Base-by-base conservation (phyloP, 768 basidiomycete genomes). In the Daedaleopsis sinensis region DNA sequence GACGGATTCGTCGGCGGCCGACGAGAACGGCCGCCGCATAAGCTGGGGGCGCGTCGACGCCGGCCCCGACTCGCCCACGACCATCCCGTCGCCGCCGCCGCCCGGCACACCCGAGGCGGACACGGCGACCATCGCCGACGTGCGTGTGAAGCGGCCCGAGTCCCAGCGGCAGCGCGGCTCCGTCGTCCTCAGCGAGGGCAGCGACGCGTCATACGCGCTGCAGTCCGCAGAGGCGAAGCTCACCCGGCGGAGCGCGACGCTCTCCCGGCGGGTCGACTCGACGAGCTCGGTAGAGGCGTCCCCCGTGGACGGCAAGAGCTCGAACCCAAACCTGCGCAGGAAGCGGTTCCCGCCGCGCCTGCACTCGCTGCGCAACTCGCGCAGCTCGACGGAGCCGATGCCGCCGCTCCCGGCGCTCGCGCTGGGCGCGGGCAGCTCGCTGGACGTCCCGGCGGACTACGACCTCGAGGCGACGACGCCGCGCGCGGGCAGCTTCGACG, bases 401-500 rank as follows among this genome's bases (percentile, higher is more conserved):
- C 57, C 58, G 19, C 61, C 64, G n/a, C 52, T 61, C 5, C 58
- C 59, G 12, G 23, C 78, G 21, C 72, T 86, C 51, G 76, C 72
- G 2, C 27, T 32, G 27, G 27, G 27, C 7, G 27, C 27, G 27
- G 27, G 27, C 27, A 32, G 27, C 27, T 32, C 27, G 27, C 61
- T 85, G 2, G 84, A 86, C 48, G 84, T 81, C 79, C 78, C 80
- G 5, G 77, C 73, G 37, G 84, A 86, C 16, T 77, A 78, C 19
- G 86, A 88, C 39, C 42, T 19, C 11, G 23, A 67, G 66, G 74
- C 77, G 19, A 75, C 76, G 47, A 92, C 90, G 5, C 91, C 90
- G 3, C 84, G 76, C 57, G 83, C 82, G 19, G 68, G 77, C 21
- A 77, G 68, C 15, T 88, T 90, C 67, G 79, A 80, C 23, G 66